Conservation (phyloP, 2,329 filamentous ascomycete genomes). For the Ascochyta lentis region DNA sequence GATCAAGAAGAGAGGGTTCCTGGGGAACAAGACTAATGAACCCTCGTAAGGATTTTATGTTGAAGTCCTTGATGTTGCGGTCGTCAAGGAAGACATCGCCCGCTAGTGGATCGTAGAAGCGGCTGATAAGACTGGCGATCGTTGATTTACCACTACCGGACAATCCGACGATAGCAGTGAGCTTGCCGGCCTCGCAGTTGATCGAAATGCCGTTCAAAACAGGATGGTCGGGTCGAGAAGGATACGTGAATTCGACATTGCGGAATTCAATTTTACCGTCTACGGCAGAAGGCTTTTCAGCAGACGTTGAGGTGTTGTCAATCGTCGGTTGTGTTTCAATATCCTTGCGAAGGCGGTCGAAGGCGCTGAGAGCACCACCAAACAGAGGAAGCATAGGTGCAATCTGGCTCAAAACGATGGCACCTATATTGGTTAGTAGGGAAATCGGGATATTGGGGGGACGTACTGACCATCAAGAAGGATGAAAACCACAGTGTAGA, state of each 20-base stretch:
- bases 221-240: conserved; percentile 48
- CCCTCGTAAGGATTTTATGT: conserved; percentile 46
- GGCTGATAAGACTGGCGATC: conserved; percentile 46
- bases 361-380: conserved; percentile 59
- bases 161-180: conserved; percentile 54
- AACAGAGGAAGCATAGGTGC: conserved; percentile 60
- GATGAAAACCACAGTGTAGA: conserved; percentile 63
- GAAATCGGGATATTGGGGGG: no score
- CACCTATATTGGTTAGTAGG: conserved; percentile 40
- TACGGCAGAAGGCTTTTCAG: conserved; percentile 28
- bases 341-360: conserved; percentile 63
- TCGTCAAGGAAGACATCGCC: conserved; percentile 68
- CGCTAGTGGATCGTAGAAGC: conserved; percentile 51
- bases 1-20: conserved; percentile 59
- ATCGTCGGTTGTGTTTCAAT: conserved; percentile 58
- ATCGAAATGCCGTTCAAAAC: conserved; percentile 50
- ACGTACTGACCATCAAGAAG: conserved; percentile 56
- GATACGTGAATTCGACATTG: conserved; percentile 52
- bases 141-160: conserved; percentile 54
- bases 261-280: conserved; percentile 58
- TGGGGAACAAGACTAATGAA: conserved; percentile 57
- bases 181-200: conserved; percentile 45
- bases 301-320: conserved; percentile 44
- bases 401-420: conserved; percentile 55
- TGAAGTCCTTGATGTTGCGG: conserved; percentile 47